Evolutionary conservation across 148 eudicot species (phyloP), one percentile per base, ranked within the genome.

Genomic region (Silene latifolia): DNA sequence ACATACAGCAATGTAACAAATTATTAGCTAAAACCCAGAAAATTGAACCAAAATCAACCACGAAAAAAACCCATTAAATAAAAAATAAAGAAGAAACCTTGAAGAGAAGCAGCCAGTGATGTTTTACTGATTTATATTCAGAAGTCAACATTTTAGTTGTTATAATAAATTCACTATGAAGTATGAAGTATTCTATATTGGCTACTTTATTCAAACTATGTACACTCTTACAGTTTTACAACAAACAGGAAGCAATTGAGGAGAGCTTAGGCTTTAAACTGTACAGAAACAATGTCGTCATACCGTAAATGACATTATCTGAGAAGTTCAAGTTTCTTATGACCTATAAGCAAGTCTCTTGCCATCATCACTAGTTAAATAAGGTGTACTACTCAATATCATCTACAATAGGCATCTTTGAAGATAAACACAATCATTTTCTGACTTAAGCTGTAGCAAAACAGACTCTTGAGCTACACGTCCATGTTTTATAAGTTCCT

Each of bases 81-180:
- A 48, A 48, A 48, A 11, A 11, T 11, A 48, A 14, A 48, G 54
- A 14, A 48, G 54, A 63, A 77, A 94, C 98, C 97, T 87, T 94
- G 85, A 7, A 88, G 72, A 19, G 90, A 87, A 59, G 87, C 93
- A 61, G 89, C 88, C 48, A 87, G 83, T 83, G 47, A 53, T 90
- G 97, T 35, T 35, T 35, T 35, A 35, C 42, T 35, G 42, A 2
- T 35, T 35, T 35, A 35, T 35, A 4, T 35, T 20, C 64, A 20
- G 14, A 20, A 20, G 7, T 23, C 29, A 60, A 60, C 2, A 8
- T 60, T 60, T 60, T 5, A 21, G 20, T 3, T 20, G 19, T 60
- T 3, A 60, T 21, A n/a, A n/a, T n/a, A 60, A 60, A 35, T 35
- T 35, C 42, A 35, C 3, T 35, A 35, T 8, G 64, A 60, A n/a